A percentile compares a stretch with the other conserved stretches of the same genome.
phyloP scores from a whole-genome alignment of 2,329 filamentous ascomycete genomes.

The Verticillium nonalfalfae region DNA sequence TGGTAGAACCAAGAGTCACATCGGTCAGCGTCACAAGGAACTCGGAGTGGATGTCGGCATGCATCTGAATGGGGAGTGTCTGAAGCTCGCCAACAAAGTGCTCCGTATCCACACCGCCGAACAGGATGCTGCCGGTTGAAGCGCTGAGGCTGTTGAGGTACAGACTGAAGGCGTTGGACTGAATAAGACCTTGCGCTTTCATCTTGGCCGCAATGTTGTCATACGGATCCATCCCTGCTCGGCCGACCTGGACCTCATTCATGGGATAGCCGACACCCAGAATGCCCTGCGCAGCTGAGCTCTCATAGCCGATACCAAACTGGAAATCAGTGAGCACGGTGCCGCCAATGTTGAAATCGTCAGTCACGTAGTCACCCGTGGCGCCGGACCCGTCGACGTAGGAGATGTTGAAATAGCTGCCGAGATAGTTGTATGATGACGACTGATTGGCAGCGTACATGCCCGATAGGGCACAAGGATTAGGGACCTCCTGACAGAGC shows the following conservation, averaged over 20 bases:
- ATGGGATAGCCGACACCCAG: conserved; percentile 75
- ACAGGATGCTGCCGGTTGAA: conserved; percentile 61
- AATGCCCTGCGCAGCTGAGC: conserved; percentile 61
- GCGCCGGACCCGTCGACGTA: conserved; percentile 54
- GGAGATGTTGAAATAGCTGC: conserved; percentile 45
- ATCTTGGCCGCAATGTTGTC: conserved; percentile 64
- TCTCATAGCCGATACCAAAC: conserved; percentile 67
- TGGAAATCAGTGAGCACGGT: conserved; percentile 51
- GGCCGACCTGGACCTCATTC: conserved; percentile 70
- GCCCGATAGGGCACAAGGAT: conserved; percentile 55
- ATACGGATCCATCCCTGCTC: conserved; percentile 49
- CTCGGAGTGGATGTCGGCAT: conserved; percentile 26
- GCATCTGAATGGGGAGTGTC: conserved; percentile 46
- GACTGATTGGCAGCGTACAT: conserved; percentile 66
- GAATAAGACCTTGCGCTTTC: conserved; percentile 52
- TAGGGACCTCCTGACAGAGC: conserved; percentile 6
- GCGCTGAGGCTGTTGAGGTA: conserved; percentile 68
- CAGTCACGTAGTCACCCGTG: conserved; percentile 50
- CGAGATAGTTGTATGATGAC: conserved; percentile 68
- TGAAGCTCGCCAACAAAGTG: conserved; percentile 57
- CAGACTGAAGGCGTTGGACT: conserved; percentile 64
- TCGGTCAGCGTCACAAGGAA: conserved; percentile 65
- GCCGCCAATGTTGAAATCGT: conserved; percentile 45
- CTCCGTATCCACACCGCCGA: conserved; percentile 66
- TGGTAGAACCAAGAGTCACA: conserved; percentile 23